Evolutionary conservation across 1,284 basidiomycete genomes (phyloP), one percentile per base, ranked within the genome.

Genomic region (Papiliotrema fonsecae): DNA sequence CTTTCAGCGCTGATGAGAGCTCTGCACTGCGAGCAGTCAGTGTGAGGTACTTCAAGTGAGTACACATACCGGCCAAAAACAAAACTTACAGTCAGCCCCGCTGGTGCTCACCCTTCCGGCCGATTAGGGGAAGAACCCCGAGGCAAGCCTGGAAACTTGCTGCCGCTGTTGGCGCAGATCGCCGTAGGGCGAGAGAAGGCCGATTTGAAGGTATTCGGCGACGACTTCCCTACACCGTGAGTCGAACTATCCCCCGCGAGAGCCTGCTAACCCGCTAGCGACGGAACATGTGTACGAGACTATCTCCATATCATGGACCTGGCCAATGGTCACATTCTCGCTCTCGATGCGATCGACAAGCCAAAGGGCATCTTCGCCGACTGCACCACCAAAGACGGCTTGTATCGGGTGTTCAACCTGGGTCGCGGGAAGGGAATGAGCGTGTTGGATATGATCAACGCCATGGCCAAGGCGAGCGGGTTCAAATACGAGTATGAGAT

Each of bases 291-390:
- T 65, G 88, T 96, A 27, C 87, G 96, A 48, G 96, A 99, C 77
- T 99, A 98, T 77, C 81, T 99, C 27, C 96, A 99, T 74, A 84
- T 98, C 54, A 83, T 97, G 72, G 96, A 98, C 72, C 82, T 99
- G 30, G 91, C 96, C 18, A 79, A 83, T 19, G 96, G 96, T 10
- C 96, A 99, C 75, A 78, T 97, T 50, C 83, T 93, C 51, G 91
- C 96, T 0, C 80, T 98, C 37, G 87, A 94, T 50, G 91, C 90
- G 18, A 75, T 79, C 51, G 67, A 67, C 39, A 57, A 58, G 16
- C 39, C 57, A 4, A 51, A 51, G 45, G 56, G 61, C 51, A 69
- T 73, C 62, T 72, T 74, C 18, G 60, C 70, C 24, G 69, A 69
- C 52, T 65, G 69, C 45, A 57, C 64, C 28, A 55, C 43, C 25